Evolutionary conservation across 2,329 filamentous ascomycete genomes (phyloP), one percentile per base, ranked within the genome.

Genomic region (Alternaria burnsii): DNA sequence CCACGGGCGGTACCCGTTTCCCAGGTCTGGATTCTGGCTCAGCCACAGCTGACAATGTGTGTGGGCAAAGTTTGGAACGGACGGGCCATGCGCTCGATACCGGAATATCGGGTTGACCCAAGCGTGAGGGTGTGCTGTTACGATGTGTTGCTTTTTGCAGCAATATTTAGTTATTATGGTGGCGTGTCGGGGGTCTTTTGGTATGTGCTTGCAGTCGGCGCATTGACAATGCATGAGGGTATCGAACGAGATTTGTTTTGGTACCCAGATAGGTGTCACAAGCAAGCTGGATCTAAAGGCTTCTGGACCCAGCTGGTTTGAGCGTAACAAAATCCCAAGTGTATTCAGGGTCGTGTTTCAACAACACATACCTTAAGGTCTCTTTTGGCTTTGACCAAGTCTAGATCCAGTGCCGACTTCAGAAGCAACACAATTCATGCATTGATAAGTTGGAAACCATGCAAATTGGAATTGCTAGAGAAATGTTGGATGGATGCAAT

Each of bases 221-320:
- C 46, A 36, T 50, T 50, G 30, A 16, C 30, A 30, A 36, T 48
- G 46, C 12, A 5, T 20, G 18, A 24, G 30, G 46, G 34, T 18
- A 50, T 50, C 26, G 46, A 50, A 50, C 46, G 22, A 24, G 30
- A 50, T 50, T 50, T 38, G 46, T 50, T 50, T 50, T 50, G 30
- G 11, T 20, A 5, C 4, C 5, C 16, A 50, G 3, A 36, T 6
- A n/a, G 20, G 14, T 50, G n/a, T 8, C n/a, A 14, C 30, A 32
- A 12, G 22, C 40, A 5, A 18, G 5, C 18, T 5, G 10, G 16
- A 24, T 38, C 32, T 36, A 20, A 32, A 50, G 46, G 32, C 16
- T 24, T 50, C 20, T 24, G 16, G 46, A 10, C 46, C 14, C 20
- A 34, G 2, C 10, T 12, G 12, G 3, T 2, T 24, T 9, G 16